A percentile compares a stretch with the other conserved stretches of the same genome.
phyloP scores from a whole-genome alignment of 768 basidiomycete species.

The Leccinum barrowsii region DNA sequence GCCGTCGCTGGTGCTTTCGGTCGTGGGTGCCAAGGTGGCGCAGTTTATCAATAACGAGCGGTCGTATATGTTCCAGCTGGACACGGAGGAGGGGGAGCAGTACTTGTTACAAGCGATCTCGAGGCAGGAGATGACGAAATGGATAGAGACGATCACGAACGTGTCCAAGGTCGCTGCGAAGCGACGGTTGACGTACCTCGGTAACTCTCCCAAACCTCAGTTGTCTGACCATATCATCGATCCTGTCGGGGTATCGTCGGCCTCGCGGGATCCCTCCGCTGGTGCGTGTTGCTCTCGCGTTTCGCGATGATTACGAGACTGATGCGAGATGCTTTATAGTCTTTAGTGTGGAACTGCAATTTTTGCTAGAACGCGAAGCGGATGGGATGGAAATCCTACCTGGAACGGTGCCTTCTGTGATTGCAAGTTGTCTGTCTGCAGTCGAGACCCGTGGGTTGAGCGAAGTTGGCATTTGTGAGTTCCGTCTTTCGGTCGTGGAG shows the following conservation, averaged over 20 bases:
- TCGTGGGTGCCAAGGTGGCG: conserved; percentile 67
- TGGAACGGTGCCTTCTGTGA: conserved; percentile 62
- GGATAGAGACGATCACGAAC: conserved; percentile 72
- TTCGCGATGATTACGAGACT: neutral
- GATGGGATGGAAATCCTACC: conserved; percentile 44
- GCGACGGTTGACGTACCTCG: conserved; percentile 77
- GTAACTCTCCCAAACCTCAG: conserved; percentile 69
- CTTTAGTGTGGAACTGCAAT: conserved; percentile 74
- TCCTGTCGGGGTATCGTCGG: conserved; percentile 42
- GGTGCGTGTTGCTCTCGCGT: conserved; percentile 42
- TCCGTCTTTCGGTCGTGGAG: neutral
- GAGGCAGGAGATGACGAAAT: conserved; percentile 68
- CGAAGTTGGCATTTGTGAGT: conserved; percentile 83
- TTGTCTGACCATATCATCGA: conserved; percentile 71
- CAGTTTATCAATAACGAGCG: conserved; percentile 77
- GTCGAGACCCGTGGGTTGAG: conserved; percentile 72
- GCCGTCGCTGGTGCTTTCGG: conserved; percentile 69
- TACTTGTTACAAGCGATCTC: conserved; percentile 74
- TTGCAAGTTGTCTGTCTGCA: conserved; percentile 63
- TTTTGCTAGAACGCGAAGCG: conserved; percentile 64
- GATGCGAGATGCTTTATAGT: conserved; percentile 35
- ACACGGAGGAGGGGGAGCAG: conserved; percentile 84
- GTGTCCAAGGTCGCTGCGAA: conserved; percentile 73
- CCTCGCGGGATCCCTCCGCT: conserved; percentile 70
- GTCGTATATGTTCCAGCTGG: conserved; percentile 78